These are phyloP conservation scores for Ocimum tenuiflorum DNA, from an alignment of 257 asterid genomes.

Conservation along the genomic window DNA sequence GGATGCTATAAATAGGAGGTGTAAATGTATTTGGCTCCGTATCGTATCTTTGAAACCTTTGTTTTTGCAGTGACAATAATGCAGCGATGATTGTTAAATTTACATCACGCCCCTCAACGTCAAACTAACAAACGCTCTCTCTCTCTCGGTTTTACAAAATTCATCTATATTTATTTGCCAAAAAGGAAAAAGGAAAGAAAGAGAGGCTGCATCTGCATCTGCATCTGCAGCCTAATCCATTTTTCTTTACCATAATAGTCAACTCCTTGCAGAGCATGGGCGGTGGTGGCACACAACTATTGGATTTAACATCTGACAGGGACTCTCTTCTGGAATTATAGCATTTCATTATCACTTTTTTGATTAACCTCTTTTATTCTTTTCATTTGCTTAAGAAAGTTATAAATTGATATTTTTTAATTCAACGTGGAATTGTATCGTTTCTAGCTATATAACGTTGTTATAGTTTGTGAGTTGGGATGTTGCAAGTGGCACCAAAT, in stretches of 20 bases:
- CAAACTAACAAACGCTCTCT: background rate
- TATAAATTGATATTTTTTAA: too few relatives aligned
- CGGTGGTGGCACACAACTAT: constrained; percentile 16
- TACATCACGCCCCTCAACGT: background rate
- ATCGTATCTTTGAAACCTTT: background rate
- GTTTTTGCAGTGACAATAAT: background rate
- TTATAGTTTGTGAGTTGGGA: too few relatives aligned
- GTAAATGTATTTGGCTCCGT: background rate
- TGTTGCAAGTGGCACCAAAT: too few relatives aligned
- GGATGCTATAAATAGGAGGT: background rate
- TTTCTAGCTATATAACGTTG: too few relatives aligned
- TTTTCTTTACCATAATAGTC: constrained; percentile 4
- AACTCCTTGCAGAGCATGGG: constrained; percentile 26
- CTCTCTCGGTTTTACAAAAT: background rate
- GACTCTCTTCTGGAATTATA: constrained; percentile 1
- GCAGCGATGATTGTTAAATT: background rate
- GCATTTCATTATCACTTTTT: too few relatives aligned
- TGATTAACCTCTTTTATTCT: too few relatives aligned
- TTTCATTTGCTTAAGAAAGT: too few relatives aligned
- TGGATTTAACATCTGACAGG: constrained; percentile 15
- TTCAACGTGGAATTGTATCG: too few relatives aligned
- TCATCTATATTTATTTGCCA: background rate
- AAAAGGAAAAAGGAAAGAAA: background rate
- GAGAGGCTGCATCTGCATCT: background rate
- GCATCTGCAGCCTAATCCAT: background rate